Conservation (phyloP, 768 basidiomycete genomes). For the Tephrocybe sp. region DNA sequence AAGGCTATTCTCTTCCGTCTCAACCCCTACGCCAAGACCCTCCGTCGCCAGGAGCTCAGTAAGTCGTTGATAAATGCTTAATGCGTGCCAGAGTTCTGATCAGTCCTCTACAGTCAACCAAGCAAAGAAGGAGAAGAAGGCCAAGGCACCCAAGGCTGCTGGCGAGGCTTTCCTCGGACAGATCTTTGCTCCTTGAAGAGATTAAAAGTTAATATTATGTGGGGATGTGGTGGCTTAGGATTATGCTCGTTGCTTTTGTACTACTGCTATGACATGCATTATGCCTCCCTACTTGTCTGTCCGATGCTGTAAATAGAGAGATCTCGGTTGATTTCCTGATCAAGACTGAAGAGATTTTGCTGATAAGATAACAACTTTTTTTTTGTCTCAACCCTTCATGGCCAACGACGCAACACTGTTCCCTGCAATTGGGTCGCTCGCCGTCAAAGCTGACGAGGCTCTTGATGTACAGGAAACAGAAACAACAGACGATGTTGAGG, state of each 20-base stretch:
- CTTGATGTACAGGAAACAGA: not conserved
- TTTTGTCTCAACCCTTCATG: not conserved
- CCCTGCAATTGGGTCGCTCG: conserved; percentile 16
- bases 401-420: conserved; percentile 9
- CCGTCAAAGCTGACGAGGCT: conserved; percentile 12
- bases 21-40: conserved; percentile 97
- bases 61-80: conserved; percentile 34
- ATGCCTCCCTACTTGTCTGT: not conserved
- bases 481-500: conserved; percentile 41
- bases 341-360: too few species aligned
- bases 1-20: conserved; percentile 93
- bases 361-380: conserved; percentile 13
- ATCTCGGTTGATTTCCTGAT: too few species aligned
- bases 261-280: conserved; percentile 1
- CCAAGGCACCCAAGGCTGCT: conserved; percentile 61
- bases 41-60: conserved; percentile 89
- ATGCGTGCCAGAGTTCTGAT: conserved; percentile 8
- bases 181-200: conserved; percentile 80
- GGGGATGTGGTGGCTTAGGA: not conserved
- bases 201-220: not conserved
- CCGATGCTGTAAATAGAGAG: too few species aligned
- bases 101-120: conserved; percentile 67
- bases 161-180: conserved; percentile 83
- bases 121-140: conserved; percentile 72
- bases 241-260: conserved; percentile 9